A percentile compares a stretch with the other conserved stretches of the same genome.
Evolutionary conservation across 345 rosid species (phyloP).

Genomic region (Conringia planisiliqua): DNA sequence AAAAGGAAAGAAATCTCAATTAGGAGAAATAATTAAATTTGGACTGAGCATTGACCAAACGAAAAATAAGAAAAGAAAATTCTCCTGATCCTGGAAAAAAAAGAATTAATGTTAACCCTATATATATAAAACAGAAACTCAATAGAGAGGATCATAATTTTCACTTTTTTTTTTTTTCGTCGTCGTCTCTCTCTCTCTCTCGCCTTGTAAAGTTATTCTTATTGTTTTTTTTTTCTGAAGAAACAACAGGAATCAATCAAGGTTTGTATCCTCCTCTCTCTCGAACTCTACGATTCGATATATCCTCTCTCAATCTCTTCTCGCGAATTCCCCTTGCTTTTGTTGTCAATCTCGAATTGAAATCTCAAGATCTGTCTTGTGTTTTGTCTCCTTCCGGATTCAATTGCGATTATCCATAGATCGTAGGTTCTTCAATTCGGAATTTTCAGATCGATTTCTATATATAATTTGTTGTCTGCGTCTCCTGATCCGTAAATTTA

Average conservation of each 20-base stretch:
- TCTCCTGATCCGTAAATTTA: not conserved
- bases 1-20: slow-evolving; percentile 11
- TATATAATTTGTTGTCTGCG: not conserved
- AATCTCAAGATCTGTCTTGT: slow-evolving; percentile 3
- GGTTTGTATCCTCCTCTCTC: slow-evolving; percentile 25
- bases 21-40: not conserved
- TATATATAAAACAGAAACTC: not conserved
- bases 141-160: not conserved
- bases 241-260: slow-evolving; percentile 6
- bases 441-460: not conserved
- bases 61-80: not conserved
- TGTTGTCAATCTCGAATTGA: not conserved
- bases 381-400: not conserved
- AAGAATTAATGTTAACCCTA: not conserved
- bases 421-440: not conserved
- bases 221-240: not conserved
- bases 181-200: not conserved
- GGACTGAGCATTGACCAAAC: not conserved
- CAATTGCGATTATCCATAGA: not conserved
- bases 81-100: not conserved
- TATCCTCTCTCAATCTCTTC: not conserved
- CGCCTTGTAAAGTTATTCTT: not conserved
- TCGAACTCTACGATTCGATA: not conserved
- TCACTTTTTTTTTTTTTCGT: not conserved
- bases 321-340: not conserved